Evolutionary conservation across 108 stramenopile species (phyloP).

Genomic region (Fragilaria radians): DNA sequence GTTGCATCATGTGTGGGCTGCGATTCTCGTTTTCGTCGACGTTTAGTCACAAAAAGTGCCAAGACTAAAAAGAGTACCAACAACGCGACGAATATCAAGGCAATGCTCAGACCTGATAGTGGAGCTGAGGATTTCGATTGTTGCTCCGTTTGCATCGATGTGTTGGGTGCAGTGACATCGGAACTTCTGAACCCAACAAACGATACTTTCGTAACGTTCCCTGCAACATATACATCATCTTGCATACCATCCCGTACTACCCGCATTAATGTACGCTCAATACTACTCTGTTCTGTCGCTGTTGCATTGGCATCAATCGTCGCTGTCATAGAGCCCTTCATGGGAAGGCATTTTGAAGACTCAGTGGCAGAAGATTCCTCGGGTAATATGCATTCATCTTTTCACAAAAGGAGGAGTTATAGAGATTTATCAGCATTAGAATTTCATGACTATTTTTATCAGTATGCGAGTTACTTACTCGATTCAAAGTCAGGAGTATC

Average conservation of each 20-base stretch:
- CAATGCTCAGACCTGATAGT: background rate
- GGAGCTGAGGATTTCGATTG: background rate
- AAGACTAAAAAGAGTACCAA: background rate
- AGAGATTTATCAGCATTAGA: no score
- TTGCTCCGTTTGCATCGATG: background rate
- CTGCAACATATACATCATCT: background rate
- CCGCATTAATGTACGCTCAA: background rate
- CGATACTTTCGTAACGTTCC: conserved; percentile 8
- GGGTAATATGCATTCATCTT: background rate
- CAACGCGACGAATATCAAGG: background rate
- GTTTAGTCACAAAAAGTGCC: background rate
- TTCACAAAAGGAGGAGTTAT: no score
- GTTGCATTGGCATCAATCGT: background rate
- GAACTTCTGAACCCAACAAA: background rate
- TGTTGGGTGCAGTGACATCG: background rate
- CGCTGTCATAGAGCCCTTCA: conserved; percentile 7
- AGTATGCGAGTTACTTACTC: background rate
- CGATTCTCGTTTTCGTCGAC: background rate
- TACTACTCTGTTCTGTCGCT: background rate
- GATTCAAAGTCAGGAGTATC: background rate
- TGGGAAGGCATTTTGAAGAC: background rate
- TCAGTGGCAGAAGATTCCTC: background rate
- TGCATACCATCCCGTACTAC: conserved; percentile 7
- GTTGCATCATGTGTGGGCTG: background rate
- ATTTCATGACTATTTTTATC: no score